Percentiles rank a stretch among this genome's conserved stretches.
These are phyloP conservation scores for Cladochytrium replicatum DNA, from an alignment of 192 early-diverging fungal genomes.

Conservation along the genomic window DNA sequence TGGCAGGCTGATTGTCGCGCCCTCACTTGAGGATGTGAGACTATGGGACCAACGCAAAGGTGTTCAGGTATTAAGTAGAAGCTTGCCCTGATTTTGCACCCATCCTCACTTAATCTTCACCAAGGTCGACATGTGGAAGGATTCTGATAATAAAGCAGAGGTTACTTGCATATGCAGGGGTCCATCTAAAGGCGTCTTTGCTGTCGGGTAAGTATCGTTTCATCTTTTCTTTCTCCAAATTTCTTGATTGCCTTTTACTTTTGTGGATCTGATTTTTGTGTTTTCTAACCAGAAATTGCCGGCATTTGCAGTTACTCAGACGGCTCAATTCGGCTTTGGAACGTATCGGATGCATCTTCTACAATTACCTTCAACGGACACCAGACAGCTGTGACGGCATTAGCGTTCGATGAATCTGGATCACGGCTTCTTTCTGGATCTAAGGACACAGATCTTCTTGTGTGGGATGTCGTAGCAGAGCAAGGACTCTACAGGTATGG, in stretches of 20 bases:
- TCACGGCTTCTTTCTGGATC: constrained; percentile 83
- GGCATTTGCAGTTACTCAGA: constrained; percentile 57
- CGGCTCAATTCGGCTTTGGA: constrained; percentile 88
- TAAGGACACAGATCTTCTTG: constrained; percentile 83
- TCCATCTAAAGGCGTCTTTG: constrained; percentile 59
- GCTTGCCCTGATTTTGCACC: constrained; percentile 14
- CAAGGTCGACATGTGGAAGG: constrained; percentile 63
- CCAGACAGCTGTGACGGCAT: constrained; percentile 69
- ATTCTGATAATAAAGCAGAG: constrained; percentile 70
- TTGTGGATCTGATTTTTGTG: not conserved
- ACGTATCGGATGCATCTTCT: constrained; percentile 38
- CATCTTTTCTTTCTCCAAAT: not conserved
- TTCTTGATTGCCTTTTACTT: too few relatives aligned
- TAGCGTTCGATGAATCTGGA: constrained; percentile 72
- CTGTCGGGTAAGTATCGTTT: constrained; percentile 62
- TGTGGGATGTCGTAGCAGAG: constrained; percentile 93
- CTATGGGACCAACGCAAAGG: constrained; percentile 86
- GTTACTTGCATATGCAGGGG: constrained; percentile 67
- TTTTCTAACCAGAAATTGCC: not conserved
- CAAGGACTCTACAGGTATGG: constrained; percentile 65
- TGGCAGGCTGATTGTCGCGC: constrained; percentile 65
- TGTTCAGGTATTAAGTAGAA: too few relatives aligned
- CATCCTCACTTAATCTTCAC: not conserved
- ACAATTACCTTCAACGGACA: constrained; percentile 81
- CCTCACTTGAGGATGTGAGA: constrained; percentile 71